A percentile compares a stretch with the other conserved stretches of the same genome.
Evolutionary conservation across 1,139 yeast genomes (phyloP).

Genomic region (Spathaspora sp.): DNA sequence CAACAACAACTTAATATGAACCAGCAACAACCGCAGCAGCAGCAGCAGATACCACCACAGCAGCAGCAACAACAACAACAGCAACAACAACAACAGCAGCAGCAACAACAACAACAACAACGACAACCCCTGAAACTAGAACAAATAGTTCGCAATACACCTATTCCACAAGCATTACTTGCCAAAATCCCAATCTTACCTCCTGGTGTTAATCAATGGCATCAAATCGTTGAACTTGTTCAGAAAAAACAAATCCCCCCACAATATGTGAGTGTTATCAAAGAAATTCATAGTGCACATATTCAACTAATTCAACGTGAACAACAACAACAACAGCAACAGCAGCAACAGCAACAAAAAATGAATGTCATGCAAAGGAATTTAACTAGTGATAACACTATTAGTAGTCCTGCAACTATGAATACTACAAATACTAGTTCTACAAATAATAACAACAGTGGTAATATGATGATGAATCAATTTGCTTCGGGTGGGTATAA

Average conservation of each 20-base stretch:
- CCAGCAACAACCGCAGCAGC: conserved; percentile 31
- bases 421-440: conserved; percentile 9
- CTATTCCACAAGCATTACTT: conserved; percentile 75
- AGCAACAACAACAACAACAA: conserved; percentile 10
- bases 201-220: conserved; percentile 81
- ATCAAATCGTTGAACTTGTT: conserved; percentile 71
- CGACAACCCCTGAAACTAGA: conserved; percentile 8
- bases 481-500: conserved; percentile 14
- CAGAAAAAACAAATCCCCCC: conserved; percentile 58
- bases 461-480: conserved; percentile 6
- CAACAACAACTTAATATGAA: conserved; percentile 18
- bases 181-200: conserved; percentile 78
- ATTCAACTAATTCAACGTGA: conserved; percentile 34
- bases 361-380: conserved; percentile 16
- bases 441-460: conserved; percentile 7
- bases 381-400: conserved; percentile 12
- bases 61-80: conserved; percentile 19
- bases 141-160: conserved; percentile 47
- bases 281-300: conserved; percentile 63
- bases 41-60: conserved; percentile 6
- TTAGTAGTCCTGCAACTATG: conserved; percentile 12
- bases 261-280: conserved; percentile 53
- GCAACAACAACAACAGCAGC: conserved; percentile 34
- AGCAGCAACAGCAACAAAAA: conserved; percentile 30
- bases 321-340: conserved; percentile 31